Percentiles rank a stretch among this genome's conserved stretches.
Conservation (phyloP, 805 yeast genomes). For the Schwanniomyces yamadae region DNA sequence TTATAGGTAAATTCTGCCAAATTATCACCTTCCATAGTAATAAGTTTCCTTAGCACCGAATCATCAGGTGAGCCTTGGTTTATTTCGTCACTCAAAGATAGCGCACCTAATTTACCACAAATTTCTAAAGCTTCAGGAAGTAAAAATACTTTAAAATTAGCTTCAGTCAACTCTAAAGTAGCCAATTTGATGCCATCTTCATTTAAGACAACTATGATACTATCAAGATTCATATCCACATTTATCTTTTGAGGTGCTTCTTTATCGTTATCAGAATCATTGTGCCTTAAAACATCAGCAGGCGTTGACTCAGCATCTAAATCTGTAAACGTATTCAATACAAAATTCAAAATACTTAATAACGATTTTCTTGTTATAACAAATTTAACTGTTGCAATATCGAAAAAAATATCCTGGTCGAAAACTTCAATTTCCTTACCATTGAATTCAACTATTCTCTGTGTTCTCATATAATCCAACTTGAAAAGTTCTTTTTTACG, state of each 20-base stretch:
- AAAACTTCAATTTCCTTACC: slow-evolving; percentile 59
- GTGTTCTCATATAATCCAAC: slow-evolving; percentile 56
- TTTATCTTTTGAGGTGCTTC: slow-evolving; percentile 73
- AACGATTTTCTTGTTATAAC: slow-evolving; percentile 76
- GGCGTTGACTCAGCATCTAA: slow-evolving; percentile 68
- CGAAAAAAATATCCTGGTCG: slow-evolving; percentile 73
- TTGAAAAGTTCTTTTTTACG: slow-evolving; percentile 49
- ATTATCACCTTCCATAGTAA: slow-evolving; percentile 78
- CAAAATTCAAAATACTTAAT: slow-evolving; percentile 74
- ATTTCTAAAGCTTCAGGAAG: slow-evolving; percentile 79
- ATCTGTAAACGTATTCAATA: slow-evolving; percentile 83
- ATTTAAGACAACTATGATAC: slow-evolving; percentile 71
- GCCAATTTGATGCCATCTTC: slow-evolving; percentile 85
- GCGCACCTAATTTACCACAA: slow-evolving; percentile 70
- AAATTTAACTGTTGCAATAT: slow-evolving; percentile 74
- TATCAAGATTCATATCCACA: slow-evolving; percentile 65
- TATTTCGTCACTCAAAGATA: slow-evolving; percentile 74
- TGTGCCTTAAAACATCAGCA: slow-evolving; percentile 69
- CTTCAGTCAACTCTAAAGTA: slow-evolving; percentile 71
- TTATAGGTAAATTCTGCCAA: slow-evolving; percentile 83
- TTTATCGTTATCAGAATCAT: slow-evolving; percentile 53
- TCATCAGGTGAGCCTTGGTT: slow-evolving; percentile 60
- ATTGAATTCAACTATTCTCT: slow-evolving; percentile 56
- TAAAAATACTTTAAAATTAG: slow-evolving; percentile 61
- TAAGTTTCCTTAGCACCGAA: slow-evolving; percentile 59